These are phyloP conservation scores for Russula dissimulans DNA, from an alignment of 768 basidiomycete genomes.

Conservation along the genomic window DNA sequence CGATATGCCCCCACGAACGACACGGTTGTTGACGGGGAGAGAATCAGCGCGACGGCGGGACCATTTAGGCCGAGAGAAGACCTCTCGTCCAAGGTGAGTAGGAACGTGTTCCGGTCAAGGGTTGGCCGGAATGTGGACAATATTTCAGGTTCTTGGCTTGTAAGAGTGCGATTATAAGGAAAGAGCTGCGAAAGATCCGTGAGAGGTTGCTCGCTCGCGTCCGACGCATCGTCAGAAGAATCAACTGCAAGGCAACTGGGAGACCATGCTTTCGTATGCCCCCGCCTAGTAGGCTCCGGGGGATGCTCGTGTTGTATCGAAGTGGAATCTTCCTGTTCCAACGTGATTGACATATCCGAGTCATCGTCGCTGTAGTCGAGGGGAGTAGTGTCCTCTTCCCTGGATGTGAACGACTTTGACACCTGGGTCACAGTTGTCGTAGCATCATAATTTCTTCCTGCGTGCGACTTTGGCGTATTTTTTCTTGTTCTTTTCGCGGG, in stretches of 20 bases:
- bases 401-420: conserved; percentile 28
- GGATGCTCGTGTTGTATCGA: background rate
- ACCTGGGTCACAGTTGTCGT: conserved; percentile 21
- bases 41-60: conserved; percentile 32
- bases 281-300: background rate
- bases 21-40: conserved; percentile 43
- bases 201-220: conserved; percentile 7
- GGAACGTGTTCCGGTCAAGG: conserved; percentile 37
- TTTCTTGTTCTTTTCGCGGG: conserved; percentile 26
- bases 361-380: conserved; percentile 20
- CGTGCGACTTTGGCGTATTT: conserved; percentile 23
- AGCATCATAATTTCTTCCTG: conserved; percentile 21
- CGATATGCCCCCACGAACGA: conserved; percentile 61
- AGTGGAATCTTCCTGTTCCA: conserved; percentile 20
- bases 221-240: conserved; percentile 26
- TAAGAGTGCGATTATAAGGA: background rate
- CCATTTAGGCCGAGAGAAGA: conserved; percentile 25
- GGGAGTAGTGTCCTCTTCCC: conserved; percentile 29
- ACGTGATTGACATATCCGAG: conserved; percentile 20
- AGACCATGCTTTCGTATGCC: conserved; percentile 41
- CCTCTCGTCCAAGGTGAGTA: conserved; percentile 34
- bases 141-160: conserved; percentile 14
- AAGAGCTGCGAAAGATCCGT: conserved; percentile 27
- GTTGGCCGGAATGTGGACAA: conserved; percentile 46
- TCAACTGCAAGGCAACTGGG: conserved; percentile 38